Evolutionary conservation across 495 filamentous ascomycete species (phyloP).

Genomic region (Hypoxylon rickii): DNA sequence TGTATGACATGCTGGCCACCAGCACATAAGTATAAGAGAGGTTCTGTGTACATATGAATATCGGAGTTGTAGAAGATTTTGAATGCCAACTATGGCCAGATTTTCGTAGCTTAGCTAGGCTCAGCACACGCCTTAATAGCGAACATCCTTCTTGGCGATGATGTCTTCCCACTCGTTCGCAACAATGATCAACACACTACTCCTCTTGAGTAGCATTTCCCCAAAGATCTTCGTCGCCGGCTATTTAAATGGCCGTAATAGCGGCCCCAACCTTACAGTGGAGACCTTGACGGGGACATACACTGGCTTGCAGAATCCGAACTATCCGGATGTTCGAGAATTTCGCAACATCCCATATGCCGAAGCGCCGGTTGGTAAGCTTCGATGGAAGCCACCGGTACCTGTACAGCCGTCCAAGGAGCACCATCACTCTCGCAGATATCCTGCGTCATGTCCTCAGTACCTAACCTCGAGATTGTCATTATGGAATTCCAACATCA

Average conservation of each 20-base stretch:
- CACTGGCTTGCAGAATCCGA: slow-evolving; percentile 45
- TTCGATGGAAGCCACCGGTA: slow-evolving; percentile 48
- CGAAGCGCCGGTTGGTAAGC: slow-evolving; percentile 44
- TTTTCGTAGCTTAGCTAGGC: background rate
- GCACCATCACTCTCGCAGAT: slow-evolving; percentile 40
- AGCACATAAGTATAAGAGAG: slow-evolving; percentile 9
- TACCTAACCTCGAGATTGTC: slow-evolving; percentile 39
- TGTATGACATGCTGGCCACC: background rate
- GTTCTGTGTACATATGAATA: background rate
- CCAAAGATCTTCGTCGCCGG: slow-evolving; percentile 5
- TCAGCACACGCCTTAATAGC: background rate
- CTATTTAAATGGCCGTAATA: slow-evolving; percentile 5
- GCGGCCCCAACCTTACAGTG: slow-evolving; percentile 35
- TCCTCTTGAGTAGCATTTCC: slow-evolving; percentile 8
- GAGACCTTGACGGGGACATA: slow-evolving; percentile 40
- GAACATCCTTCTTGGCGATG: slow-evolving; percentile 1
- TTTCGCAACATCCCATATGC: slow-evolving; percentile 55
- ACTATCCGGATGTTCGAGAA: slow-evolving; percentile 46
- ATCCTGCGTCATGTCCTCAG: slow-evolving; percentile 46
- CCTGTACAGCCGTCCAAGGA: slow-evolving; percentile 34
- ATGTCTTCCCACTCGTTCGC: slow-evolving; percentile 5
- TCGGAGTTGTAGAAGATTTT: background rate
- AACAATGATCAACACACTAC: slow-evolving; percentile 5
- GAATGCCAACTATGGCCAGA: background rate
- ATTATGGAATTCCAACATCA: slow-evolving; percentile 44